Percentiles rank a stretch among this genome's conserved stretches.
phyloP scores from a whole-genome alignment of 2,329 filamentous ascomycete genomes.

The Chrysosporium keratinophilum region DNA sequence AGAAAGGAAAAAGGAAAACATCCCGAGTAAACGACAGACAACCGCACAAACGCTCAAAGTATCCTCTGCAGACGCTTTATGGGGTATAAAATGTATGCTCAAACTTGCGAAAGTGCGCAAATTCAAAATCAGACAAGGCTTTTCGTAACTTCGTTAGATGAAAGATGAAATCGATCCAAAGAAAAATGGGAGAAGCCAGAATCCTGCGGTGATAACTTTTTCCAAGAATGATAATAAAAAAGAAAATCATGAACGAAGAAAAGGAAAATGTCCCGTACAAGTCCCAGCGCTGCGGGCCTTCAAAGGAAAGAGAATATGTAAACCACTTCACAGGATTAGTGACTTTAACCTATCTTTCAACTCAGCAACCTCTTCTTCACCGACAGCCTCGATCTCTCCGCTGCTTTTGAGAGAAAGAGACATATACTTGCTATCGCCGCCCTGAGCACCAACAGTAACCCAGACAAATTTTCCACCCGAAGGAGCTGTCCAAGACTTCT shows the following conservation, averaged over 20 bases:
- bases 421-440: conserved; percentile 38
- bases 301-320: background rate
- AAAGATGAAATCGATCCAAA: background rate
- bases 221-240: background rate
- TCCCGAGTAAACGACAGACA: background rate
- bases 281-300: background rate
- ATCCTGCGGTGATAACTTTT: background rate
- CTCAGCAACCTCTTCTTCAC: conserved; percentile 12
- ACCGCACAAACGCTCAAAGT: conserved; percentile 9
- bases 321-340: conserved; percentile 5
- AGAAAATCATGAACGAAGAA: background rate
- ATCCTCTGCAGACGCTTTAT: conserved; percentile 7
- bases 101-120: background rate
- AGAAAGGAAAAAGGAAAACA: background rate
- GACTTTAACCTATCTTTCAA: conserved; percentile 14
- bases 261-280: background rate
- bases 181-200: background rate
- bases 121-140: conserved; percentile 8
- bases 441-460: conserved; percentile 41
- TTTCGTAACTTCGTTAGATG: conserved; percentile 17
- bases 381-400: conserved; percentile 14
- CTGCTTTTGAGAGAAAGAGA: conserved; percentile 27
- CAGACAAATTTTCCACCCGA: conserved; percentile 41
- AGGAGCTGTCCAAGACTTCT: conserved; percentile 32
- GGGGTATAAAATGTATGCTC: conserved; percentile 11